Percentiles rank a stretch among this genome's conserved stretches.
Conservation (phyloP, 164 flowering plant species). For the Macadamia integrifolia region DNA sequence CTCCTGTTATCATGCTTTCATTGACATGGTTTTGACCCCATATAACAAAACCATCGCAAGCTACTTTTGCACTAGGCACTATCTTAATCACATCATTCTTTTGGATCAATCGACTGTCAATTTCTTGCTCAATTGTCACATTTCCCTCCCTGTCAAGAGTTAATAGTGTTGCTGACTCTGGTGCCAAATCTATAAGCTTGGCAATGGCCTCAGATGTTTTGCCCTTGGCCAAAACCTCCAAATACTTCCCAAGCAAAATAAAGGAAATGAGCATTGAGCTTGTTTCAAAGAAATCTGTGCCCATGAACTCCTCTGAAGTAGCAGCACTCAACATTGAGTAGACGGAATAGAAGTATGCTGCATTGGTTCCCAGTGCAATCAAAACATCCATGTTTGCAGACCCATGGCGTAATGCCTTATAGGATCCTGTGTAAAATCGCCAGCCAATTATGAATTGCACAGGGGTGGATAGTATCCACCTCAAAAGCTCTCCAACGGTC, state of each 20-base stretch:
- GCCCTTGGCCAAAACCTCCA: slow-evolving; percentile 84
- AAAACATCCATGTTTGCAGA: slow-evolving; percentile 94
- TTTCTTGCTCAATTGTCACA: slow-evolving; percentile 59
- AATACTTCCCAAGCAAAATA: slow-evolving; percentile 79
- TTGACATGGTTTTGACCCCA: slow-evolving; percentile 94
- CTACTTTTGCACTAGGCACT: slow-evolving; percentile 79
- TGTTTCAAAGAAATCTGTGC: slow-evolving; percentile 88
- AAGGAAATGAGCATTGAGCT: slow-evolving; percentile 92
- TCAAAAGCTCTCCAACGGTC: slow-evolving; percentile 53
- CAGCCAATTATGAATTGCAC: slow-evolving; percentile 89
- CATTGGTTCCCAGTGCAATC: slow-evolving; percentile 87
- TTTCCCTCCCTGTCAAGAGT: slow-evolving; percentile 56
- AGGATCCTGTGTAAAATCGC: slow-evolving; percentile 71
- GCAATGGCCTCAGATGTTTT: slow-evolving; percentile 91
- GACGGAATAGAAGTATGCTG: slow-evolving; percentile 90
- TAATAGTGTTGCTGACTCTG: slow-evolving; percentile 63
- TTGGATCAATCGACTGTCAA: slow-evolving; percentile 70
- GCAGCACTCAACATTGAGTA: slow-evolving; percentile 66
- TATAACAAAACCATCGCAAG: slow-evolving; percentile 73
- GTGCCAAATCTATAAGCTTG: slow-evolving; percentile 76
- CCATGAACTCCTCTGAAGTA: slow-evolving; percentile 42
- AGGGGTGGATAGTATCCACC: slow-evolving; percentile 78
- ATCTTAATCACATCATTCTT: slow-evolving; percentile 75
- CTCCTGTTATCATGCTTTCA: slow-evolving; percentile 98
- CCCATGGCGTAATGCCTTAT: slow-evolving; percentile 68